A percentile compares a stretch with the other conserved stretches of the same genome.
Evolutionary conservation across 139 green algal species (phyloP).

Genomic region (Nannochloris sp.): DNA sequence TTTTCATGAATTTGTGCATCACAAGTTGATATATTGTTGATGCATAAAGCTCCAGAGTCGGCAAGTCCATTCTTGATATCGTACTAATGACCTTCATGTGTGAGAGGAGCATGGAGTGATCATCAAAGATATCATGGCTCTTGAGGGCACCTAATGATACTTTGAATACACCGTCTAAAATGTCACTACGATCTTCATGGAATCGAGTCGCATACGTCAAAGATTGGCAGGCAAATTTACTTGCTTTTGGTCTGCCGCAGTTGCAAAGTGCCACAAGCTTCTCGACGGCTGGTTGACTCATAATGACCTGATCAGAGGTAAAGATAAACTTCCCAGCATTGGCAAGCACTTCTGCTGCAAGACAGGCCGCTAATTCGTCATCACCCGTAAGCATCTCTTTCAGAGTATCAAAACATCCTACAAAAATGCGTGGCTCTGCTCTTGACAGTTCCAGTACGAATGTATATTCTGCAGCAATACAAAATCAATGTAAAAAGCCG

Average conservation of each 20-base stretch:
- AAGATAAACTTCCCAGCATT: slow-evolving; percentile 18
- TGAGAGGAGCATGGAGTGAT: slow-evolving; percentile 7
- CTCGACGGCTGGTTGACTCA: not conserved
- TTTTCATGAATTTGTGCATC: slow-evolving; percentile 11
- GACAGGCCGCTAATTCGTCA: slow-evolving; percentile 14
- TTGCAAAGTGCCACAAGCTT: slow-evolving; percentile 12
- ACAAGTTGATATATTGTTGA: slow-evolving; percentile 24
- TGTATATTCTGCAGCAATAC: slow-evolving; percentile 6
- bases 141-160: slow-evolving; percentile 3
- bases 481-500: not conserved
- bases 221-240: slow-evolving; percentile 22
- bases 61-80: slow-evolving; percentile 23
- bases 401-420: slow-evolving; percentile 1
- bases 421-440: slow-evolving; percentile 22
- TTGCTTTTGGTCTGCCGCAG: not conserved
- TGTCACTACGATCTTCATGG: not conserved
- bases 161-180: not conserved
- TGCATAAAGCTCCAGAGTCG: slow-evolving; percentile 26
- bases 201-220: slow-evolving; percentile 11
- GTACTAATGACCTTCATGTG: slow-evolving; percentile 32
- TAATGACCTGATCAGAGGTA: not conserved
- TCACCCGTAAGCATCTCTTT: slow-evolving; percentile 18
- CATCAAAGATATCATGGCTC: not conserved
- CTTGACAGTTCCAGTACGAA: slow-evolving; percentile 20
- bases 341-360: slow-evolving; percentile 26